Evolutionary conservation across 441 rosid species (phyloP).

Genomic region (Capsella rubella): DNA sequence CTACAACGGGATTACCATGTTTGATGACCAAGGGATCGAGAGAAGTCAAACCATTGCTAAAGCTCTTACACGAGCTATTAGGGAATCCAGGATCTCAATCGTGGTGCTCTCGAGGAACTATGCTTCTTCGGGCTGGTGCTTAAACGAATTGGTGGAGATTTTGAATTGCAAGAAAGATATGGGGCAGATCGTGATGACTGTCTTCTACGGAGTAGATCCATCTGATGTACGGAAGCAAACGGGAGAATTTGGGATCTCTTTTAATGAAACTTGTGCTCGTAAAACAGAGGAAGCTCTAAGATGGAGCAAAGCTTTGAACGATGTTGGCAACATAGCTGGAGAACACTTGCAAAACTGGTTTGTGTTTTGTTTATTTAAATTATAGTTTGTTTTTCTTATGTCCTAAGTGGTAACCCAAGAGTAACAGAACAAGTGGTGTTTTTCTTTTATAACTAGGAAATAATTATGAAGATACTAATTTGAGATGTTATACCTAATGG

Average conservation of each 20-base stretch:
- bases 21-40: slow-evolving; percentile 1
- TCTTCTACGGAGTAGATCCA: neutral
- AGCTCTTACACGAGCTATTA: neutral
- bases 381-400: too few relatives aligned
- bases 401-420: neutral
- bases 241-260: neutral
- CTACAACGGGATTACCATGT: neutral
- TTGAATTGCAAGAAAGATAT: neutral
- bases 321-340: neutral
- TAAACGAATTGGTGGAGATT: neutral
- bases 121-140: neutral
- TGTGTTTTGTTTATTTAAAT: neutral
- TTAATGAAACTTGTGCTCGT: neutral
- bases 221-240: neutral
- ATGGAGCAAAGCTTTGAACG: neutral
- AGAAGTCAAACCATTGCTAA: neutral
- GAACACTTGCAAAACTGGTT: neutral
- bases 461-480: too few relatives aligned
- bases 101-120: neutral
- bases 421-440: too few relatives aligned
- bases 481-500: too few relatives aligned
- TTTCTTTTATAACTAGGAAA: too few relatives aligned
- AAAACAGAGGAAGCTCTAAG: neutral
- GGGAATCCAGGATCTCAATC: neutral
- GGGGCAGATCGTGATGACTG: neutral